Evolutionary conservation across 257 asterid species (phyloP).

Genomic region (Solanum sparsipilum): DNA sequence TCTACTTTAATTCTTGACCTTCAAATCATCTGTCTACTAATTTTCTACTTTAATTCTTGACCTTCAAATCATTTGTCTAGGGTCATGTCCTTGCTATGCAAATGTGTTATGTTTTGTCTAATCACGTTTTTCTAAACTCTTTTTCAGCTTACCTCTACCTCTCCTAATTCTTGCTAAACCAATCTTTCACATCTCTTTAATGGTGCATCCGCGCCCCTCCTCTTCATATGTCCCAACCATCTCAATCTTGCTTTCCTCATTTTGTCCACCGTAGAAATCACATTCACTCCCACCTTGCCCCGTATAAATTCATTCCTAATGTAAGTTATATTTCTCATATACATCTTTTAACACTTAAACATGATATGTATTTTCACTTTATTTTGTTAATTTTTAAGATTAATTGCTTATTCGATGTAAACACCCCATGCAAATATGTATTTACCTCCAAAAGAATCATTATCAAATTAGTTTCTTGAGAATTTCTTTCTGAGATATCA

Average conservation of each 20-base stretch:
- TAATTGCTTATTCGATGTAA: not conserved
- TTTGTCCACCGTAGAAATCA: not conserved
- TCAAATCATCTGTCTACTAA: not conserved
- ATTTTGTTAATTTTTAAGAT: not conserved
- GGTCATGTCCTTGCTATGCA: not conserved
- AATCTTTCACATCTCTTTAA: not conserved
- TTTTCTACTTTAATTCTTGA: not conserved
- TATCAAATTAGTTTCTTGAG: not conserved
- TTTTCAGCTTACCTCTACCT: not conserved
- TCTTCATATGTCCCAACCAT: not conserved
- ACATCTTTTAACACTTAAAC: not conserved
- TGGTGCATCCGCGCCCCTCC: not conserved
- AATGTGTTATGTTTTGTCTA: not conserved
- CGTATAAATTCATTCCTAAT: not conserved
- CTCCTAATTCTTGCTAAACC: not conserved
- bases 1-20: not conserved
- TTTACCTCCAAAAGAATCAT: not conserved
- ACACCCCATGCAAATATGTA: not conserved
- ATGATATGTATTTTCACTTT: not conserved
- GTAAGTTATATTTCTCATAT: not conserved
- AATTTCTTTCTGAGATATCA: not conserved
- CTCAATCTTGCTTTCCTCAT: not conserved
- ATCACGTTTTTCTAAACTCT: not conserved
- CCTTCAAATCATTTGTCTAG: not conserved
- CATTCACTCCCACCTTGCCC: not conserved